These are phyloP conservation scores for Daldinia childiae DNA, from an alignment of 495 filamentous ascomycete genomes.

Conservation along the genomic window DNA sequence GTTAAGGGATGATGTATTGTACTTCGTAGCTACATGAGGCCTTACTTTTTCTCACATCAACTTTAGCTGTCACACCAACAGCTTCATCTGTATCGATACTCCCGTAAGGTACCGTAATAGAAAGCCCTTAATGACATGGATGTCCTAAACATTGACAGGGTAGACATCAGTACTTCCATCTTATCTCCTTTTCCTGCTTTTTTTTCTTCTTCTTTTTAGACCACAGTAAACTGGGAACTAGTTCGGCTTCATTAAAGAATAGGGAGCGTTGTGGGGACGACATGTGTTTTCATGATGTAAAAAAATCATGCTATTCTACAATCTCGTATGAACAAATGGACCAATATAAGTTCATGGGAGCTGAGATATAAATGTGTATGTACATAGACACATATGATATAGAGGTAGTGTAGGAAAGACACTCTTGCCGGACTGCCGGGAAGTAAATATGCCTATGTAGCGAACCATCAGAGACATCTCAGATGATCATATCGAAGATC, in stretches of 20 bases:
- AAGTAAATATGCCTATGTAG: neutral
- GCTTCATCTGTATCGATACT: neutral
- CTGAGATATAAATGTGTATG: neutral
- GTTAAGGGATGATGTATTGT: conserved; percentile 8
- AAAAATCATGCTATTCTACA: neutral
- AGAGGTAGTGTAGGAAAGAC: neutral
- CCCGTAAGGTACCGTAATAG: neutral
- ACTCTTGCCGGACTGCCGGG: neutral
- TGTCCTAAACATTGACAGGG: conserved; percentile 5
- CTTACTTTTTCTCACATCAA: conserved; percentile 2
- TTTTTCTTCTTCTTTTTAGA: neutral
- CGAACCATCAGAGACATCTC: neutral
- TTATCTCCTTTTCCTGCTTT: neutral
- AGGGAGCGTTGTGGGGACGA: neutral
- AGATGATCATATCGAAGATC: neutral
- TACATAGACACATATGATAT: neutral
- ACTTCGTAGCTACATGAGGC: neutral
- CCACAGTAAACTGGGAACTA: neutral
- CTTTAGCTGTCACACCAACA: neutral
- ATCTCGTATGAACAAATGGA: neutral
- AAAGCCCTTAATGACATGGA: neutral
- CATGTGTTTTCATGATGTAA: neutral
- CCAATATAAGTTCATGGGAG: neutral
- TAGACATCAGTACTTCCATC: conserved; percentile 17
- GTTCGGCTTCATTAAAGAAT: conserved; percentile 7